Evolutionary conservation across 2,329 filamentous ascomycete genomes (phyloP).

Genomic region (Alternaria incomplexa): DNA sequence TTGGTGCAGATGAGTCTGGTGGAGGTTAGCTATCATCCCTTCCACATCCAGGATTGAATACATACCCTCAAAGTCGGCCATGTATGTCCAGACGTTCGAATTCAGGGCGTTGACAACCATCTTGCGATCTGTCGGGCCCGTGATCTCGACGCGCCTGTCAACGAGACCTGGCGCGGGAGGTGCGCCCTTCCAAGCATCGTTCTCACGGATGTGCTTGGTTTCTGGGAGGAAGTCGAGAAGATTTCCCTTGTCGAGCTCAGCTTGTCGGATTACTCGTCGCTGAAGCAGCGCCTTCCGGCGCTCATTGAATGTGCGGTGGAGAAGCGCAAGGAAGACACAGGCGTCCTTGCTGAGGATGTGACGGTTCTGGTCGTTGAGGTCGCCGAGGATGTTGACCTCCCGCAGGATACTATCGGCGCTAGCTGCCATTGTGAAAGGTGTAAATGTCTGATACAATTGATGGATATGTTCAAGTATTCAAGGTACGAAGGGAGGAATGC

Average conservation of each 20-base stretch:
- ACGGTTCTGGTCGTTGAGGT: constrained; percentile 76
- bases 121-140: constrained; percentile 94
- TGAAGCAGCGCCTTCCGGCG: constrained; percentile 89
- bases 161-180: constrained; percentile 89
- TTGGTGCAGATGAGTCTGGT: constrained; percentile 89
- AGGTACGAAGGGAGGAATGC: constrained; percentile 22
- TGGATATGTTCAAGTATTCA: constrained; percentile 8
- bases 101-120: constrained; percentile 99
- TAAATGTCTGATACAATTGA: constrained; percentile 10
- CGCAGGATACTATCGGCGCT: constrained; percentile 76
- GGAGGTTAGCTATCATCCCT: constrained; percentile 11
- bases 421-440: constrained; percentile 46
- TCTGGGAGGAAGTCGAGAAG: constrained; percentile 95
- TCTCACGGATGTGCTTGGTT: constrained; percentile 93
- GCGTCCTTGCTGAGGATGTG: constrained; percentile 94
- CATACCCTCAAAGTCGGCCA: constrained; percentile 97
- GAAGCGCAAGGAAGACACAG: constrained; percentile 87
- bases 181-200: constrained; percentile 91
- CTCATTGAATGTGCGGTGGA: constrained; percentile 92
- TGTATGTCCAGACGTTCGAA: constrained; percentile 96
- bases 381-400: constrained; percentile 85
- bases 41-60: not conserved
- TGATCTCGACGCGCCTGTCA: constrained; percentile 95
- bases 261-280: constrained; percentile 83
- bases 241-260: constrained; percentile 87